Conservation (phyloP, 2,329 filamentous ascomycete species). For the Xylaria sp. region DNA sequence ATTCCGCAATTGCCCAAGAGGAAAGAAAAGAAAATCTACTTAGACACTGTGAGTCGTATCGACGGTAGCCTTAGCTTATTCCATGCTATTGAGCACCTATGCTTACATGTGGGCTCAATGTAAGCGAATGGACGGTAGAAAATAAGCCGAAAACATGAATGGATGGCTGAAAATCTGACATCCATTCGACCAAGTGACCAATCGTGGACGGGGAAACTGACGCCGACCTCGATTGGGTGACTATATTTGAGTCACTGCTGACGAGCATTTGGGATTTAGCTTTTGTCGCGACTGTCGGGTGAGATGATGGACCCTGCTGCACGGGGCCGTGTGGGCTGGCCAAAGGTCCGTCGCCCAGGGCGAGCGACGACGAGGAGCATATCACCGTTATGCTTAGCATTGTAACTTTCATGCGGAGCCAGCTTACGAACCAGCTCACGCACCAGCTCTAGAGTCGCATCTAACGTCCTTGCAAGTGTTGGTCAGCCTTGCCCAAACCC, state of each 20-base stretch:
- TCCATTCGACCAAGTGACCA: slow-evolving; percentile 11
- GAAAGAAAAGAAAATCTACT: neutral
- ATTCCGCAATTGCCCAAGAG: neutral
- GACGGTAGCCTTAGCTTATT: neutral
- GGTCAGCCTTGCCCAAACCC: slow-evolving; percentile 27
- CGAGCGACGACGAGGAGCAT: slow-evolving; percentile 6
- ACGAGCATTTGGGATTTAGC: slow-evolving; percentile 12
- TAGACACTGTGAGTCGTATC: neutral
- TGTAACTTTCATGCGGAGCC: slow-evolving; percentile 21
- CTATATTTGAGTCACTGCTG: slow-evolving; percentile 20
- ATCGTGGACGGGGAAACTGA: slow-evolving; percentile 12
- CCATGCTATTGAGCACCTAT: slow-evolving; percentile 5
- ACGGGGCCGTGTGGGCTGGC: slow-evolving; percentile 1
- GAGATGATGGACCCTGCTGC: slow-evolving; percentile 13
- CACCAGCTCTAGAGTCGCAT: slow-evolving; percentile 20
- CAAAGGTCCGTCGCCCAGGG: neutral
- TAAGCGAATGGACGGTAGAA: slow-evolving; percentile 15
- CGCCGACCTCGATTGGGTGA: slow-evolving; percentile 10
- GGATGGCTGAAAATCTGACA: slow-evolving; percentile 22
- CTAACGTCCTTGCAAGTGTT: slow-evolving; percentile 12
- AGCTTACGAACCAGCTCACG: slow-evolving; percentile 22
- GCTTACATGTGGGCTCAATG: slow-evolving; percentile 12
- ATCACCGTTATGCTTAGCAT: slow-evolving; percentile 5
- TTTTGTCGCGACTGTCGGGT: slow-evolving; percentile 10
- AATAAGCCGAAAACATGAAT: slow-evolving; percentile 9